These are phyloP conservation scores for Citrus glauca DNA, from an alignment of 345 rosid genomes.

Conservation along the genomic window DNA sequence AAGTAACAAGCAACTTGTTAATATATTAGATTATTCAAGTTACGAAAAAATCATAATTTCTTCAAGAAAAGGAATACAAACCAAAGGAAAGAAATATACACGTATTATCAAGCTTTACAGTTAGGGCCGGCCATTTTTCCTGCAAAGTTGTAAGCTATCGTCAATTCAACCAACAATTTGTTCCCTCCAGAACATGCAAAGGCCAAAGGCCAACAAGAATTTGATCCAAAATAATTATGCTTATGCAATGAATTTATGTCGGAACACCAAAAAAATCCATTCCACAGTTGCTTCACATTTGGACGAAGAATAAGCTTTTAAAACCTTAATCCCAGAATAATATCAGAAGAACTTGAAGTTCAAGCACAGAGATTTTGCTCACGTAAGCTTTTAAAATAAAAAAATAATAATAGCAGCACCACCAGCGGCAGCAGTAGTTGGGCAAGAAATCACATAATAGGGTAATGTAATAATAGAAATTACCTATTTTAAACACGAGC, in stretches of 20 bases:
- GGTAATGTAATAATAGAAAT: neutral
- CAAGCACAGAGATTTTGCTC: neutral
- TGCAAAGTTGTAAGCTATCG: neutral
- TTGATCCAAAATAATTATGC: neutral
- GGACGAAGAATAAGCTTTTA: neutral
- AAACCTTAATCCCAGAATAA: neutral
- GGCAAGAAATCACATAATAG: neutral
- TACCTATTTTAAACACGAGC: slow-evolving; percentile 7
- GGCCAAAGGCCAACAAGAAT: neutral
- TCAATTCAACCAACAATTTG: neutral
- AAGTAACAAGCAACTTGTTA: neutral
- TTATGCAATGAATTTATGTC: neutral
- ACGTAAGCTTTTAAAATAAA: no score
- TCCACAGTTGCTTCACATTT: neutral
- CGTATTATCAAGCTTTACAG: neutral
- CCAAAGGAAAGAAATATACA: neutral
- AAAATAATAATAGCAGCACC: no score
- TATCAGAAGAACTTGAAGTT: neutral
- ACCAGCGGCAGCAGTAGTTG: no score
- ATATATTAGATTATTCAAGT: neutral
- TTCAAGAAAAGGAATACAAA: neutral
- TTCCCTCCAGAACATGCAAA: neutral
- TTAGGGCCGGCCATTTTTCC: neutral
- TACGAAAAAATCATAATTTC: neutral
- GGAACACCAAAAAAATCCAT: neutral